Evolutionary conservation across 192 early-diverging fungal genomes (phyloP), one percentile per base, ranked within the genome.

Genomic region (Linnemannia exigua): DNA sequence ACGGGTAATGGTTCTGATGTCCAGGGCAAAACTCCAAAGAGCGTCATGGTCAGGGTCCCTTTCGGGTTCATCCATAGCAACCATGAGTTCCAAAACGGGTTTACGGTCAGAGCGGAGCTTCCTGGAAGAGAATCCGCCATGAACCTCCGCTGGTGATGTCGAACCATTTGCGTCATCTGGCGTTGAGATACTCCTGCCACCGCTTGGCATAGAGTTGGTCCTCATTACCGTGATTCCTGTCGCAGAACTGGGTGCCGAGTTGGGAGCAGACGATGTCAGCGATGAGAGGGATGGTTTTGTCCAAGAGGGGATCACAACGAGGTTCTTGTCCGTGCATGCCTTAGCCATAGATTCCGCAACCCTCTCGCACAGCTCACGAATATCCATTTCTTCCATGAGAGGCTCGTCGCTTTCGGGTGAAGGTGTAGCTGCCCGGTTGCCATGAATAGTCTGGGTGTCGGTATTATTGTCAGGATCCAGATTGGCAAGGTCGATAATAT

Each of bases 311-410:
- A 86, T 14, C 17, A 86, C 20, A 1, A 74, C 36, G 15, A 86
- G 22, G 16, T 86, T 86, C 58, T 86, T 86, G 74, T 86, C 77
- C 0, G 84, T 74, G 47, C 77, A 79, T 2, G 77, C 51, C 20
- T 79, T 85, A 0, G 82, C 77, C 77, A 85, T 79, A 0, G 77
- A 79, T n/a, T 79, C 82, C 7, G 82, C 77, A 22, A 85, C 77
- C 1, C 50, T 74, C 31, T 85, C 77, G 41, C 82, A 85, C 20
- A 85, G 35, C n/a, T 85, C 77, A 12, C 82, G 82, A 66, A 85
- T 85, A 54, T 85, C 82, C 5, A 79, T 54, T 5, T 79, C 77
- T 19, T 85, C 73, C 46, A 85, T 41, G 25, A 35, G 33, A 41
- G 77, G 28, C 33, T 79, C 82, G n/a, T 75, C 67, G 1, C 25